A percentile compares a stretch with the other conserved stretches of the same genome.
These are phyloP conservation scores for Chalciporus sphaerocephalus DNA, from an alignment of 768 basidiomycete species.

Conservation along the genomic window DNA sequence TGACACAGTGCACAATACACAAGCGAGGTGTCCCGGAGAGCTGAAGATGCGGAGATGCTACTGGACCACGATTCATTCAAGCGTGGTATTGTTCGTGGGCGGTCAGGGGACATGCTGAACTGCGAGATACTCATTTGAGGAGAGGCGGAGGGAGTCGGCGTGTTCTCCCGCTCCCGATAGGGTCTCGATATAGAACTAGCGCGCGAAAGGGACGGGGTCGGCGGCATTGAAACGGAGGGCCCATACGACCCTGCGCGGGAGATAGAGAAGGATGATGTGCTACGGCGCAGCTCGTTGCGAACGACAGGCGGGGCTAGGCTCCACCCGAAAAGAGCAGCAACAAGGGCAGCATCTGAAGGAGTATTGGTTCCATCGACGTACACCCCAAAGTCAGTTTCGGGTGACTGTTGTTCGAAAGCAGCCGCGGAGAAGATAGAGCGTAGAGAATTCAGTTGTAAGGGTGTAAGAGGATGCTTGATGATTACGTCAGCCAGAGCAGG, in stretches of 20 bases:
- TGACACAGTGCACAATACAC: constrained; percentile 69
- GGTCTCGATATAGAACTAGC: constrained; percentile 29
- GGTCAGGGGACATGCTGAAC: constrained; percentile 14
- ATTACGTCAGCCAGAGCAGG: constrained; percentile 48
- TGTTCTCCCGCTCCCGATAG: constrained; percentile 15
- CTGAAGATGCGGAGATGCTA: not conserved
- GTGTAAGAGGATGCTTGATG: constrained; percentile 67
- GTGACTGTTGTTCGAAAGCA: constrained; percentile 26
- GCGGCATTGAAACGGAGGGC: constrained; percentile 28
- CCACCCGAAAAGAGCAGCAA: constrained; percentile 51
- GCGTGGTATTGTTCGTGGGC: constrained; percentile 4
- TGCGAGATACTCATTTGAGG: constrained; percentile 20
- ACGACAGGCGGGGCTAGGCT: constrained; percentile 31
- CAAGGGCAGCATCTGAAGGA: constrained; percentile 37
- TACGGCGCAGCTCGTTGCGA: constrained; percentile 7
- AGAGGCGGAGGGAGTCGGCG: constrained; percentile 22
- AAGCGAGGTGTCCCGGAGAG: constrained; percentile 43
- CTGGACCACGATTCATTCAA: constrained; percentile 5
- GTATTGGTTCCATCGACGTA: constrained; percentile 15
- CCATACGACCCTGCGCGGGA: constrained; percentile 25
- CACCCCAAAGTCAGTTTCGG: constrained; percentile 21
- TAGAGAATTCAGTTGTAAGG: constrained; percentile 53
- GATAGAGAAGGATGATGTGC: constrained; percentile 19
- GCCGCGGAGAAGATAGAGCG: constrained; percentile 40
- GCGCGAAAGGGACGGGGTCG: constrained; percentile 31